Base-by-base conservation (phyloP, 2,329 filamentous ascomycete species). In the Fusarium piperis region DNA sequence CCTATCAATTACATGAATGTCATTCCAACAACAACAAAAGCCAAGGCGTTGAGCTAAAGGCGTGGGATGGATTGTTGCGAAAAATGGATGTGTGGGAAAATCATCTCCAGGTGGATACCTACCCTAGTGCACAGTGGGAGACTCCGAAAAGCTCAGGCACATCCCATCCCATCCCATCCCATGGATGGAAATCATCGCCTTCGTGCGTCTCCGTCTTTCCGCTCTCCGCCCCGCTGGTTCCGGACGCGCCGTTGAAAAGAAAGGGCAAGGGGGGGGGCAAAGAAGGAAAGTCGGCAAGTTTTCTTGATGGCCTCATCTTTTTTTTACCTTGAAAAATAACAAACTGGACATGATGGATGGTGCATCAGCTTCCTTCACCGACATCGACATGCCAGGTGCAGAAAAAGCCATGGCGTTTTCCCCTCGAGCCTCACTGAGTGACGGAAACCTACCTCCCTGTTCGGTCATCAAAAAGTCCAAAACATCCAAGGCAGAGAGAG, bases 401-500 rank as follows among this genome's bases (percentile, higher is more conserved):
- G 59, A 20, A 59, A 36, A 36, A 58, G 35, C 61, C 30, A 51
- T 68, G 64, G 64, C 64, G 60, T 58, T 57, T 52, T 39, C 26
- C 20, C 38, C 35, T 36, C 26, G 53, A 52, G 68, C 60, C 69
- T 65, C 68, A 71, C 16, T 16, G 35, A 39, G 53, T 26, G 70
- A 63, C 52, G 41, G 55, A 41, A 65, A 62, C 38, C 36, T 44
- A 20, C 59, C 67, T 62, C 61, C 61, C 57, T 55, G 55, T 23
- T 46, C 20, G 32, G 51, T 57, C 36, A 15, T 56, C 64, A 63
- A 44, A 63, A 38, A 59, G 13, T 56, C 48, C 41, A 44, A 62
- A 68, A 60, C 53, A 67, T 71, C 65, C 68, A 71, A 71, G 69
- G 68, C 68, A 71, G 68, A 69, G 59, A 39, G 6, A 26, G 26